Base-by-base conservation (phyloP, 805 yeast genomes). In the Priceomyces medius region DNA sequence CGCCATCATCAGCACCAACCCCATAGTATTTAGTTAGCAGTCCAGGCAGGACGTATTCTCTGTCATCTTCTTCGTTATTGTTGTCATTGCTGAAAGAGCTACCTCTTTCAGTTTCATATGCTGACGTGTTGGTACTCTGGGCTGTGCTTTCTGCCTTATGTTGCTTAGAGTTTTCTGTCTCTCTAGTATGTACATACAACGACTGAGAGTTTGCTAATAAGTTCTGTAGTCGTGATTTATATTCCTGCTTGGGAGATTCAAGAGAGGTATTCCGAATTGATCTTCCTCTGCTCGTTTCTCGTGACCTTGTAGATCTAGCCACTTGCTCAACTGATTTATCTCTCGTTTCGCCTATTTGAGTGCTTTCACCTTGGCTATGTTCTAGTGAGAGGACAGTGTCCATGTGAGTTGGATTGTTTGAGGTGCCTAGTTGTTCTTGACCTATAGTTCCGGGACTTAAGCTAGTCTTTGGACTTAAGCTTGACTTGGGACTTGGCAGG, bases 1-100 rank as follows among this genome's bases (percentile, higher is more conserved):
- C 54, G 27, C 50, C 53, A 3, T 45, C 51, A 16, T 56, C 58
- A 9, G 53, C 55, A 16, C 56, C 56, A 13, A 45, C 35, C 3
- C 54, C 68, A 33, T 58, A 58, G 36, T 55, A 61, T 32, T 52
- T 53, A 3, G 67, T 59, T 35, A 68, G 48, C 64, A 59, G 65
- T 36, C 56, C 56, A 9, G 75, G 73, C 72, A 64, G 71, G 17
- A 68, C 58, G 44, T 69, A 68, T 44, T 68, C 71, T 38, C 54
- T 60, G 35, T 65, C 68, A 14, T 54, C 58, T 6, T 51, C 64
- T 3, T 49, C 60, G 14, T 49, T 55, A 4, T 50, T 54, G 14
- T 40, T 48, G 20, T 51, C 58, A 35, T 47, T 39, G 6, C 39
- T 43, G 21, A 23, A 18, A 2, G 32, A 16, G 20, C 34, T 19